Percentiles rank a stretch among this genome's conserved stretches.
Conservation (phyloP, 2,329 filamentous ascomycete species). For the Trichophyton mentagrophytes region DNA sequence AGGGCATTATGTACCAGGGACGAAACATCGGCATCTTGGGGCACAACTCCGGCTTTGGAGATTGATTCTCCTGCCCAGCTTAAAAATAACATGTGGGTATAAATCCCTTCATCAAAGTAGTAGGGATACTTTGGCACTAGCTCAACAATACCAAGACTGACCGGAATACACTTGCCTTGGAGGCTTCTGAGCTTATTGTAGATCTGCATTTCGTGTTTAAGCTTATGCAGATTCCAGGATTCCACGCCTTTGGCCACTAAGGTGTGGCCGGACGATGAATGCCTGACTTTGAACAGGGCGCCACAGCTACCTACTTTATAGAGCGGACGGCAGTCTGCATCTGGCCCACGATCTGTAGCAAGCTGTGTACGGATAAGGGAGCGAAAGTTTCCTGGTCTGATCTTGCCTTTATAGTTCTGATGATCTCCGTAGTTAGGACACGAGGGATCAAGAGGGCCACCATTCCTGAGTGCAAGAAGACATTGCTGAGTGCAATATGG, state of each 20-base stretch:
- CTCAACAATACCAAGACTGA: conserved; percentile 7
- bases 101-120: conserved; percentile 4
- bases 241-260: background rate
- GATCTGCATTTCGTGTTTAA: background rate
- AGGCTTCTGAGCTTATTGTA: conserved; percentile 3
- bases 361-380: conserved; percentile 4
- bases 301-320: background rate
- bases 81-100: conserved; percentile 7
- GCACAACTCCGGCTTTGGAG: background rate
- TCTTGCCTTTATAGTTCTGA: background rate
- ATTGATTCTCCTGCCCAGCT: conserved; percentile 6
- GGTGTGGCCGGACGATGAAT: background rate
- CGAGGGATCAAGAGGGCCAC: background rate
- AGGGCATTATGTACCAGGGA: background rate
- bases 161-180: conserved; percentile 4
- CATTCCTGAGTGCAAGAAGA: background rate
- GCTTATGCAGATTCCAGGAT: background rate
- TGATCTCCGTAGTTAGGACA: background rate
- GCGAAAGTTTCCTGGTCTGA: background rate
- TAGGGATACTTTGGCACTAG: conserved; percentile 2
- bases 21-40: background rate
- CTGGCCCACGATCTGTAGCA: conserved; percentile 3
- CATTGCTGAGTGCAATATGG: background rate
- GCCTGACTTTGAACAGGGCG: background rate
- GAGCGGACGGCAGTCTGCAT: conserved; percentile 7